Evolutionary conservation across 148 eudicot species (phyloP), one percentile per base, ranked within the genome.

Genomic region (Nepenthes gracilis): DNA sequence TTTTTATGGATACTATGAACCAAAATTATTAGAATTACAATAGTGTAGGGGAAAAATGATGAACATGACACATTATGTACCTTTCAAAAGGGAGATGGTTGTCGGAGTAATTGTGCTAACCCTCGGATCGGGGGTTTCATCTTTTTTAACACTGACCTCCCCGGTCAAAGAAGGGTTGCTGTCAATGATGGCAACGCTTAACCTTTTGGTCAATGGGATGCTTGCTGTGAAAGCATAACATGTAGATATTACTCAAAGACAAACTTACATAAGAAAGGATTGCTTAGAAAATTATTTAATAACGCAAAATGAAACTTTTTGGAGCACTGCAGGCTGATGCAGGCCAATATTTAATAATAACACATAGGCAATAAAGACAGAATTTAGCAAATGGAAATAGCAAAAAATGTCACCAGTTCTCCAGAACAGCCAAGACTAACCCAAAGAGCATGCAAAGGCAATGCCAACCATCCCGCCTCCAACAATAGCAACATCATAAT

Each of bases 391-490:
- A 40, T 3, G 4, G 45, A 40, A 40, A 40, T 40, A 8, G 45
- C 45, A 49, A 49, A 49, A 49, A 49, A 49, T 5, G 3, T n/a
- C 11, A 2, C 53, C 15, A 49, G 8, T 40, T 8, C 45, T n/a
- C 53, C 12, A 49, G 23, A 54, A 50, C 23, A 23, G 47, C 9
- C 33, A 52, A 43, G 8, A 67, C 72, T 69, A 67, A 92, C 98
- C 98, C 65, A 93, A 69, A 43, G 98, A 88, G 75, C 86, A 88
- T 54, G 95, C 99, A 58, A 93, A 77, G 72, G 95, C 89, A 83
- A 93, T 83, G 72, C 99, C 99, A 65, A 93, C 99, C 97, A 93
- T 77, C 81, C 99, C 97, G 12, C 99, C 99, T 71, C 99, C 99
- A 76, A 93, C 87, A 64, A 89, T 86, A 64, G 99, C 99, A 57